These are phyloP conservation scores for Hypoxylon trugodes DNA, from an alignment of 495 filamentous ascomycete genomes.

Conservation along the genomic window DNA sequence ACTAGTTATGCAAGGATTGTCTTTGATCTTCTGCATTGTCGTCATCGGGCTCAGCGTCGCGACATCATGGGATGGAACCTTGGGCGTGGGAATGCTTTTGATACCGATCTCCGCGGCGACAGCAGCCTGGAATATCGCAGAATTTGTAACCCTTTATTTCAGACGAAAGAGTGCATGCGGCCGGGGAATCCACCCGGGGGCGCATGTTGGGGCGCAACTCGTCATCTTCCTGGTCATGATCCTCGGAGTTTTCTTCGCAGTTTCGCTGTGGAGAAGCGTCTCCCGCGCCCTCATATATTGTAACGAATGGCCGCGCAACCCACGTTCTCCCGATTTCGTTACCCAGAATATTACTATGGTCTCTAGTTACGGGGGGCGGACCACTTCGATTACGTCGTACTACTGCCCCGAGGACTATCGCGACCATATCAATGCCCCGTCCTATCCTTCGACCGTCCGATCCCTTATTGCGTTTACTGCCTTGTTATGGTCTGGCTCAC, in stretches of 20 bases:
- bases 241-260: conserved; percentile 25
- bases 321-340: conserved; percentile 15
- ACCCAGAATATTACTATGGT: not conserved
- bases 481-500: conserved; percentile 19
- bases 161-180: conserved; percentile 20
- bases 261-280: conserved; percentile 13
- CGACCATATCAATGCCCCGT: conserved; percentile 11
- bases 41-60: conserved; percentile 41
- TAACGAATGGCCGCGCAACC: conserved; percentile 25
- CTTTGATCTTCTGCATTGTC: conserved; percentile 34
- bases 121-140: conserved; percentile 42
- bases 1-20: conserved; percentile 38
- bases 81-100: conserved; percentile 11
- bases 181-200: conserved; percentile 49
- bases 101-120: conserved; percentile 35
- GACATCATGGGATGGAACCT: not conserved
- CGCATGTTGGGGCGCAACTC: conserved; percentile 49
- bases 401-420: conserved; percentile 14
- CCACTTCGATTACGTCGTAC: not conserved
- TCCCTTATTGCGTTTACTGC: conserved; percentile 27
- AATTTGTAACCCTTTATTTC: conserved; percentile 38
- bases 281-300: conserved; percentile 10
- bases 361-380: not conserved
- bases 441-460: conserved; percentile 18
- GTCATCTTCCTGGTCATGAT: conserved; percentile 41